Evolutionary conservation across 768 basidiomycete species (phyloP), one percentile per base, ranked within the genome.

Genomic region (Terana coerulea): DNA sequence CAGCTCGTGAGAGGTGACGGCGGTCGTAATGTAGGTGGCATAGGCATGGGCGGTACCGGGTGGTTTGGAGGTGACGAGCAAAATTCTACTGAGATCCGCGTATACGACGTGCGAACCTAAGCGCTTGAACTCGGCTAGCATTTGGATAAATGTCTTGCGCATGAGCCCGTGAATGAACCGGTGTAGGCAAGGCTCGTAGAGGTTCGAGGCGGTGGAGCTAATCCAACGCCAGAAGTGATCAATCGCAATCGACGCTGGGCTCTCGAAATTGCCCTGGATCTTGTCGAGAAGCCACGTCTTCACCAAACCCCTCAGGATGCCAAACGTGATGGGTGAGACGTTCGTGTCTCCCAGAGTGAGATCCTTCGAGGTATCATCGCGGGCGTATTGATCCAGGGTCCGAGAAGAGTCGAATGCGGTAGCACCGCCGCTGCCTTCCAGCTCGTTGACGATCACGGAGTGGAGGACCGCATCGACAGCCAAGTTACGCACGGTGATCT

Each of bases 181-280:
- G 63, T 98, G 93, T 5, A 99, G 76, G 52, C 91, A 86, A 1
- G 93, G 85, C 63, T 99, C 97, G 64, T 92, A 95, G 74, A 98
- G 82, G 52, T 85, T 78, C 15, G 94, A 89, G 5, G 84, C 76
- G 37, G 79, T 83, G 2, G 92, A 92, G 65, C 85, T 88, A 57
- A 97, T 79, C 97, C 97, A 99, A 36, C 97, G 77, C 93, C 95
- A 98, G 72, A 98, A 98, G 68, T 98, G 94, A 61, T 95, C 90
- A 47, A 97, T 79, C 2, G 84, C 82, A 2, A 89, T 61, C 1
- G 79, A 76, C 0, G 88, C 84, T 0, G 86, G 8, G 52, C 82
- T 80, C 12, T 79, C 76, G 28, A 79, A 80, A 57, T 84, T 77
- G 54, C 77, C 72, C 57, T 82, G 82, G 46, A 92, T 81, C 61